Conservation (phyloP, 1,139 yeast genomes). For the Meyerozyma smithsonii region DNA sequence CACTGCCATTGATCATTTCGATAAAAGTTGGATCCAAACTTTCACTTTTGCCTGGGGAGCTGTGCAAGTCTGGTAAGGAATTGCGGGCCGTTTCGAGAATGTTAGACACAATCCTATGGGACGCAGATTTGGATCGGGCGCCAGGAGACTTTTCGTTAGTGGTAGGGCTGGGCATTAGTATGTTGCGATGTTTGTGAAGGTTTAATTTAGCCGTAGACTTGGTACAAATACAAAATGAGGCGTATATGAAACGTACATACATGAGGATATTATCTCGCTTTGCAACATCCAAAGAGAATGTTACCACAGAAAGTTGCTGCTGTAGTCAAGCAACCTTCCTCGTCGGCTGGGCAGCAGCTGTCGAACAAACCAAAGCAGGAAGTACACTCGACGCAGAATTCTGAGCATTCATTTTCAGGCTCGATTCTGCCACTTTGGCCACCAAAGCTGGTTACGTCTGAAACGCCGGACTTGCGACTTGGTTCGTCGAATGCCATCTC, state of each 20-base stretch:
- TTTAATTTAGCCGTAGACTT: no score
- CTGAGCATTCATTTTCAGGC: conserved; percentile 35
- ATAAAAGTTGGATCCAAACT: neutral
- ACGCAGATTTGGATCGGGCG: neutral
- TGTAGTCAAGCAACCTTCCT: conserved; percentile 38
- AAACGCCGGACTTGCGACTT: conserved; percentile 5
- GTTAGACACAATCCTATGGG: neutral
- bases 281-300: conserved; percentile 32
- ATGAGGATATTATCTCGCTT: conserved; percentile 8
- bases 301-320: conserved; percentile 37
- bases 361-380: conserved; percentile 41
- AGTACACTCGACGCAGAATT: conserved; percentile 36
- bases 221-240: neutral
- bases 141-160: no score
- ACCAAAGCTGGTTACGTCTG: conserved; percentile 10
- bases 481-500: conserved; percentile 4
- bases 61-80: neutral
- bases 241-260: neutral
- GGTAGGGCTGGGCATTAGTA: no score
- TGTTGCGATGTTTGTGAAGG: no score
- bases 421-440: conserved; percentile 3
- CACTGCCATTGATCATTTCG: neutral
- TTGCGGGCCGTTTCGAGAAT: neutral
- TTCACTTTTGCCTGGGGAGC: neutral
- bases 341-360: conserved; percentile 37